Conservation (phyloP, 2,329 filamentous ascomycete species). For the Karstenula rhodostoma region DNA sequence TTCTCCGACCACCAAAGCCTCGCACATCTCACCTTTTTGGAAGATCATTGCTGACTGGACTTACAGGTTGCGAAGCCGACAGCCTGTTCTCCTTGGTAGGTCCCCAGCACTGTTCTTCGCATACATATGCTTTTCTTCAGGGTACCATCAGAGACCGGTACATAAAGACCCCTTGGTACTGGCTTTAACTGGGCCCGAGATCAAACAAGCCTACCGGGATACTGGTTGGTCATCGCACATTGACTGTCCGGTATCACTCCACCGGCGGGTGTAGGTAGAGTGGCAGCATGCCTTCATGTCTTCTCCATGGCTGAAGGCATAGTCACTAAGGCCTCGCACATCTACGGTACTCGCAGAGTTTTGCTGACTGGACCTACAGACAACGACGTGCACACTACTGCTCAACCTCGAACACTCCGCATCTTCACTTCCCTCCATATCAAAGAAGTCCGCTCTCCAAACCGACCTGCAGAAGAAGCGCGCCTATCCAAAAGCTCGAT, state of each 20-base stretch:
- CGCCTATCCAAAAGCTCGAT: too few relatives aligned
- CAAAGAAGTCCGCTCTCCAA: conserved; percentile 68
- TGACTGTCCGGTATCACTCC: neutral
- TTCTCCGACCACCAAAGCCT: too few relatives aligned
- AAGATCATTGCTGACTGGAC: neutral
- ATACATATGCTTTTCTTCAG: neutral
- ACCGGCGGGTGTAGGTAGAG: conserved; percentile 3
- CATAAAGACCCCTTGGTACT: conserved; percentile 5
- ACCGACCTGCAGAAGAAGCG: conserved; percentile 70
- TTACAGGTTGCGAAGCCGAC: too few relatives aligned
- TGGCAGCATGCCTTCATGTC: neutral
- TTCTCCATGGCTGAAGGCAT: conserved; percentile 1
- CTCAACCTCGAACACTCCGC: conserved; percentile 75
- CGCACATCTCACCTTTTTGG: too few relatives aligned
- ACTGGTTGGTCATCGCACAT: neutral
- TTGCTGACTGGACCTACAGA: conserved; percentile 3
- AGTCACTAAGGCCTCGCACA: conserved; percentile 2
- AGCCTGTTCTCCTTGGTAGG: neutral
- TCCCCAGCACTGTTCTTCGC: neutral
- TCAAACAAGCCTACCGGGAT: neutral
- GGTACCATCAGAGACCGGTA: neutral
- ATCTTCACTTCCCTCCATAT: conserved; percentile 51
- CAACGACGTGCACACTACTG: conserved; percentile 67
- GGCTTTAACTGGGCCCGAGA: neutral
- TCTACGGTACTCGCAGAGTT: neutral